These are phyloP conservation scores for Colletotrichum simmondsii DNA, from an alignment of 2,329 filamentous ascomycete species.

Conservation along the genomic window DNA sequence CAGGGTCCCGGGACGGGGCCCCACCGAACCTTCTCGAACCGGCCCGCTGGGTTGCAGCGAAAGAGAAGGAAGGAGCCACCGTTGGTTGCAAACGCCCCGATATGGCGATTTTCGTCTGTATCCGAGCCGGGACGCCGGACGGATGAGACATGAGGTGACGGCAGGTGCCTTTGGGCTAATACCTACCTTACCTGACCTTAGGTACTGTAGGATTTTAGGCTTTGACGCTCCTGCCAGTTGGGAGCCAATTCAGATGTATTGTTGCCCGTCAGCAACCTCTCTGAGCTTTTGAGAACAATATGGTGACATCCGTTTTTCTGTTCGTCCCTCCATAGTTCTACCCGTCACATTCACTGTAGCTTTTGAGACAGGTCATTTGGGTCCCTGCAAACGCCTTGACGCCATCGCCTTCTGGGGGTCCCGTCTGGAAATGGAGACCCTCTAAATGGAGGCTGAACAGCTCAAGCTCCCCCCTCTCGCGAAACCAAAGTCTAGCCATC, in stretches of 20 bases:
- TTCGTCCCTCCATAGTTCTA: neutral
- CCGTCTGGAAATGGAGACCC: slow-evolving; percentile 14
- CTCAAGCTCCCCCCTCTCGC: slow-evolving; percentile 5
- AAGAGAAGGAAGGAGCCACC: slow-evolving; percentile 16
- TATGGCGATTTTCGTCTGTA: slow-evolving; percentile 36
- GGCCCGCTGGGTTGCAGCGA: slow-evolving; percentile 33
- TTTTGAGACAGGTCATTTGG: neutral
- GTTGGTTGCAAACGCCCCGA: slow-evolving; percentile 49
- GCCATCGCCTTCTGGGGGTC: slow-evolving; percentile 1
- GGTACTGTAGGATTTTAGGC: neutral
- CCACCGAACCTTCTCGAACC: slow-evolving; percentile 61
- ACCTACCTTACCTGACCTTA: too few species aligned
- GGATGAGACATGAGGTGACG: neutral
- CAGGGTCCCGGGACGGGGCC: slow-evolving; percentile 36
- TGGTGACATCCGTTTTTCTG: neutral
- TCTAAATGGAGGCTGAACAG: slow-evolving; percentile 13
- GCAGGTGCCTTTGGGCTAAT: neutral
- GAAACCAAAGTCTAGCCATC: neutral
- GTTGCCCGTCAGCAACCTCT: neutral
- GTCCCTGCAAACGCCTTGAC: slow-evolving; percentile 18
- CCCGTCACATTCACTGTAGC: neutral
- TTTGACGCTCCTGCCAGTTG: neutral
- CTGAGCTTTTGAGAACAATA: too few species aligned
- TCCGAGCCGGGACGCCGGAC: neutral
- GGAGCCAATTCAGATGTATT: neutral